Evolutionary conservation across 345 rosid species (phyloP), one percentile per base, ranked within the genome.

Genomic region (Zanthoxylum bungeanum): DNA sequence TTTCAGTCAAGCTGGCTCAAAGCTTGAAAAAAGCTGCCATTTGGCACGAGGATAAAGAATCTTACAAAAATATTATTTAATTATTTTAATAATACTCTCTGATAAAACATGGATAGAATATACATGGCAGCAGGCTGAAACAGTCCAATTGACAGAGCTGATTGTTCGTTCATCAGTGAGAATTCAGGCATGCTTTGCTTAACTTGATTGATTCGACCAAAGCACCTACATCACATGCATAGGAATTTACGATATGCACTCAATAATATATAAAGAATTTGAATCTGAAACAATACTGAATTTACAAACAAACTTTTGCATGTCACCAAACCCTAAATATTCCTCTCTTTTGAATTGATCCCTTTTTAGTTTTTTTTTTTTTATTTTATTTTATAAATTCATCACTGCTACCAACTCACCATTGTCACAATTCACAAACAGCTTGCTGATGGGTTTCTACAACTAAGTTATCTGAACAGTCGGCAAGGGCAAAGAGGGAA

Each of bases 101-200:
- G 56, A 65, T 64, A 47, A 65, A 65, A 44, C 56, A 17, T 25
- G 19, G 7, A 36, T 4, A 25, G 12, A n/a, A 68, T 21, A 33
- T 17, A 53, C 9, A 9, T n/a, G n/a, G 67, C 39, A 24, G 42
- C 51, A 9, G 73, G 64, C 60, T 21, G 47, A 62, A 40, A 51
- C 44, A 49, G 52, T 30, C 40, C 34, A 64, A 27, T 25, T 59
- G 76, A 72, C 65, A 68, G 66, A 2, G 47, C 53, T 55, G 36
- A 47, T 62, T 65, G 69, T 68, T 52, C 49, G 37, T 40, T 68
- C 57, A 61, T 67, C 65, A 42, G 57, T 71, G 64, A 75, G 69
- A 76, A 52, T 21, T 46, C 72, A 72, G 70, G 83, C 83, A 79
- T 78, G 78, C 85, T 71, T 76, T 76, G 78, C 83, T 71, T 76